phyloP scores from a whole-genome alignment of 768 basidiomycete genomes.

The Hericium coralloides region DNA sequence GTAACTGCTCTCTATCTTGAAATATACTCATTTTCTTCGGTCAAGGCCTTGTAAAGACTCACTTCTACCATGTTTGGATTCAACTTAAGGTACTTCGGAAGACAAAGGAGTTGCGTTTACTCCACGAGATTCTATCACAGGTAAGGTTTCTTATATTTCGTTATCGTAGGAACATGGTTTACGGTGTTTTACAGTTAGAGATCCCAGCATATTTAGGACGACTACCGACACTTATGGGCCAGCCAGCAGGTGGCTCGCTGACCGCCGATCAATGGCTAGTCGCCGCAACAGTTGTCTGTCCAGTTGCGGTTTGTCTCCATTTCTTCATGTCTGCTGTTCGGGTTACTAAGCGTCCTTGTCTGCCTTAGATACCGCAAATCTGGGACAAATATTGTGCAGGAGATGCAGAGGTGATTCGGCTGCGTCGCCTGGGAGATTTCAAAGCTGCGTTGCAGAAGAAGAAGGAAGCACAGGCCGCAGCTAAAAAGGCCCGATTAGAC shows the following conservation, averaged over 20 bases:
- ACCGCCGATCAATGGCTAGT: conserved; percentile 28
- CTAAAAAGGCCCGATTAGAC: background rate
- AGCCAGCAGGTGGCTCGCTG: conserved; percentile 25
- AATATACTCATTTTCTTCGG: background rate
- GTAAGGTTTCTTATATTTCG: too few relatives aligned
- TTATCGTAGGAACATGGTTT: too few relatives aligned
- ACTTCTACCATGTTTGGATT: conserved; percentile 7
- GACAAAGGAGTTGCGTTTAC: conserved; percentile 1
- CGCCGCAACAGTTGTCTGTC: conserved; percentile 20
- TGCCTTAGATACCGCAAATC: background rate
- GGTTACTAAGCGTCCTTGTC: background rate
- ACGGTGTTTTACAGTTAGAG: conserved; percentile 2
- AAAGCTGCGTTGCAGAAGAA: background rate
- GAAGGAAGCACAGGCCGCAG: background rate
- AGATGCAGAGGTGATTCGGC: background rate
- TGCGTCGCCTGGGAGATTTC: background rate
- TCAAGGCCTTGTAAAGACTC: conserved; percentile 10
- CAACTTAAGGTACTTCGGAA: background rate
- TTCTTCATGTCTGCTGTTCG: too few relatives aligned
- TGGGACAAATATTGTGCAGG: background rate
- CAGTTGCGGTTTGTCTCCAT: conserved; percentile 19
- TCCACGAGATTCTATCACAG: conserved; percentile 7
- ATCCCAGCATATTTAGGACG: conserved; percentile 9
- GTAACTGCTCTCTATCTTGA: too few relatives aligned
- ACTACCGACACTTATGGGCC: conserved; percentile 21